phyloP scores from a whole-genome alignment of 176 grass and related monocot species.

The Oryza meridionalis region DNA sequence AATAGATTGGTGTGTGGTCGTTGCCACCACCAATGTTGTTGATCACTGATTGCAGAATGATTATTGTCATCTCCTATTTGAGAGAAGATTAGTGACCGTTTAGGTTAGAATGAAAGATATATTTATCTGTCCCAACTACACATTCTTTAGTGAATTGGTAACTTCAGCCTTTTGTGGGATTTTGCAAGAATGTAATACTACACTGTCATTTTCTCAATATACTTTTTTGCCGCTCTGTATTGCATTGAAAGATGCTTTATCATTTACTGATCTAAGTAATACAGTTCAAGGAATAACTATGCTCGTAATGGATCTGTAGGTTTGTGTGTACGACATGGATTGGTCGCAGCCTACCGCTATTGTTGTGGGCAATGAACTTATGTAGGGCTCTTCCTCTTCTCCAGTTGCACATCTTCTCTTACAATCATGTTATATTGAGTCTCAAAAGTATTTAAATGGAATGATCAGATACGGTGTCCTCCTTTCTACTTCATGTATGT shows the following conservation, averaged over 20 bases:
- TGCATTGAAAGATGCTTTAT: slow-evolving; percentile 18
- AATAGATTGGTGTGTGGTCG: neutral
- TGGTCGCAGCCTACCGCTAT: slow-evolving; percentile 93
- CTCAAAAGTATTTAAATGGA: slow-evolving; percentile 21
- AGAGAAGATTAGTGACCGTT: neutral
- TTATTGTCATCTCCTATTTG: slow-evolving; percentile 13
- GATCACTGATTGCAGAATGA: neutral
- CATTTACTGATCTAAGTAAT: slow-evolving; percentile 3
- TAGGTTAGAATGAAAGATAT: neutral
- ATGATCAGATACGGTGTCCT: neutral
- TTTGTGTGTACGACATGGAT: slow-evolving; percentile 95
- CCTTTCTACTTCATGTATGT: slow-evolving; percentile 1
- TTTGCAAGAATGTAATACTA: slow-evolving; percentile 14
- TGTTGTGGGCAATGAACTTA: slow-evolving; percentile 94
- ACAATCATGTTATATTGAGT: slow-evolving; percentile 10
- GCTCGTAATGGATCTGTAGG: slow-evolving; percentile 50
- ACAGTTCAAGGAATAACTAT: slow-evolving; percentile 37
- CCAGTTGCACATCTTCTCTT: slow-evolving; percentile 23
- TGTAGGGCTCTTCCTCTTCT: slow-evolving; percentile 46
- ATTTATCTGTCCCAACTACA: neutral
- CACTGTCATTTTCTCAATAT: neutral
- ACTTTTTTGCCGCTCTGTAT: neutral
- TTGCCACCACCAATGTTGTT: neutral
- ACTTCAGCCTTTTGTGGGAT: slow-evolving; percentile 5
- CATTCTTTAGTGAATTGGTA: slow-evolving; percentile 17